A percentile compares a stretch with the other conserved stretches of the same genome.
These are phyloP conservation scores for Metarhizium anisopliae DNA, from an alignment of 2,329 filamentous ascomycete genomes.

Conservation along the genomic window DNA sequence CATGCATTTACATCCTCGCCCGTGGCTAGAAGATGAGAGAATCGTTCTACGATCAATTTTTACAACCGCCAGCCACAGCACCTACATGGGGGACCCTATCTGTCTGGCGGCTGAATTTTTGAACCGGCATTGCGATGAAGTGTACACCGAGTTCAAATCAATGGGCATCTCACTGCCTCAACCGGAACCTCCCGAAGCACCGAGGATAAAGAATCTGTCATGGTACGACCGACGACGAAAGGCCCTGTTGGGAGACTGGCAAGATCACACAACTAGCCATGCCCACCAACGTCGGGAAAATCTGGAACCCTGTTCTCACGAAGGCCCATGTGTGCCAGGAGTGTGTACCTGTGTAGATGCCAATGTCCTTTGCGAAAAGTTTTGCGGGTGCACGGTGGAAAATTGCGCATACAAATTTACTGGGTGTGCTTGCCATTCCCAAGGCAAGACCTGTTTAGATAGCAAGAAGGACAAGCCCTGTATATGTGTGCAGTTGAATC, in stretches of 20 bases:
- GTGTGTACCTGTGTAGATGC: slow-evolving; percentile 56
- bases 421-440: slow-evolving; percentile 53
- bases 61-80: slow-evolving; percentile 31
- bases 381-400: slow-evolving; percentile 54
- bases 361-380: slow-evolving; percentile 62
- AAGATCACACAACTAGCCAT: slow-evolving; percentile 45
- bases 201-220: slow-evolving; percentile 34
- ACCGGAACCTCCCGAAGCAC: slow-evolving; percentile 17
- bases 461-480: slow-evolving; percentile 53
- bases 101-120: slow-evolving; percentile 42
- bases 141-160: slow-evolving; percentile 25
- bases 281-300: slow-evolving; percentile 47
- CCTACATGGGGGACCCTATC: slow-evolving; percentile 31
- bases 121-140: slow-evolving; percentile 43
- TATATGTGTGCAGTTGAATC: slow-evolving; percentile 61
- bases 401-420: slow-evolving; percentile 56
- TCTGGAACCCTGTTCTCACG: slow-evolving; percentile 59
- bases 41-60: slow-evolving; percentile 39
- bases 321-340: slow-evolving; percentile 52
- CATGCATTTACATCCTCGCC: slow-evolving; percentile 9
- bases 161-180: slow-evolving; percentile 17
- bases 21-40: slow-evolving; percentile 42
- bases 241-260: slow-evolving; percentile 44
- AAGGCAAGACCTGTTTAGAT: slow-evolving; percentile 49
- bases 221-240: slow-evolving; percentile 52